A percentile compares a stretch with the other conserved stretches of the same genome.
These are phyloP conservation scores for Cladorrhinum sp. DNA, from an alignment of 2,329 filamentous ascomycete genomes.

Conservation along the genomic window DNA sequence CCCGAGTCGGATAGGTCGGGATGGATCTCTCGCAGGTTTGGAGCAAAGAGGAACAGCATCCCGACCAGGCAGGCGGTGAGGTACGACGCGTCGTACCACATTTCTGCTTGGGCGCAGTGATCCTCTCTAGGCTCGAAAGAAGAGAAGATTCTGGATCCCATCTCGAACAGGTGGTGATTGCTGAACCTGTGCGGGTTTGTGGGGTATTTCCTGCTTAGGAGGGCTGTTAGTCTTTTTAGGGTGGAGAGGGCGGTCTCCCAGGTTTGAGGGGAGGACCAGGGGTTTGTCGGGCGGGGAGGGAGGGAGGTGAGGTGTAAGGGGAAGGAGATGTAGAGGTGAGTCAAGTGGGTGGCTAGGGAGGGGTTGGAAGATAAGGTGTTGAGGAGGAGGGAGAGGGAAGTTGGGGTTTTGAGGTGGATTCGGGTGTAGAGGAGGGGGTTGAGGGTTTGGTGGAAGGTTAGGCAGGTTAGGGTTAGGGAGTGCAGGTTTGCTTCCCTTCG, in stretches of 20 bases:
- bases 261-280: neutral
- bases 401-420: neutral
- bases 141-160: neutral
- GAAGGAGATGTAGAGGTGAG: neutral
- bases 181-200: too few relatives aligned
- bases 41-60: neutral
- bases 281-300: too few relatives aligned
- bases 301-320: neutral
- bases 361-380: neutral
- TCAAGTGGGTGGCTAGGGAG: neutral
- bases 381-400: neutral
- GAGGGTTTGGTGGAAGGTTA: neutral
- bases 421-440: neutral
- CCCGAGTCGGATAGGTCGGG: neutral
- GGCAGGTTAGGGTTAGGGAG: neutral
- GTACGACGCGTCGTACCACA: neutral
- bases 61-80: neutral
- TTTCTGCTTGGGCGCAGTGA: neutral
- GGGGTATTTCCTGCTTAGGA: neutral
- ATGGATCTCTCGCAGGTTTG: neutral
- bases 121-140: too few relatives aligned
- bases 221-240: neutral
- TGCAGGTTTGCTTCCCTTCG: neutral
- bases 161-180: neutral
- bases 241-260: neutral